Conservation (phyloP, 2,329 filamentous ascomycete genomes). For the Aspergillus ibericus region DNA sequence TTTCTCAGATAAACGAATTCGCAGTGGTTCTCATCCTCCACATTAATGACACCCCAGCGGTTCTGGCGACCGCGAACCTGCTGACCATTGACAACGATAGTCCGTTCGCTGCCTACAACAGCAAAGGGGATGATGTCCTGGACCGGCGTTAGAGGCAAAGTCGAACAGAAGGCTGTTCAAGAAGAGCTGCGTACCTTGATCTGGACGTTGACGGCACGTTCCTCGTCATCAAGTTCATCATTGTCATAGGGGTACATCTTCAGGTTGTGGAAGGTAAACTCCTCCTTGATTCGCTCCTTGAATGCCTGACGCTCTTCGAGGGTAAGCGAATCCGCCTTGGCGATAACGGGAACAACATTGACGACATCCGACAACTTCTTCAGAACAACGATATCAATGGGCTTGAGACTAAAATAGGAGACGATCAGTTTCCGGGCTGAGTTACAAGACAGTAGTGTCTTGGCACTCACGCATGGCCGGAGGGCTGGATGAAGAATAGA, state of each 20-base stretch:
- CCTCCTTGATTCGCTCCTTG: conserved; percentile 99
- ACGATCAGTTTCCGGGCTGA: conserved; percentile 10
- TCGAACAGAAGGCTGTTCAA: conserved; percentile 33
- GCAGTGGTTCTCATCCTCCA: conserved; percentile 99
- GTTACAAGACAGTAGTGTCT: not conserved
- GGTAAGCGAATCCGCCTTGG: conserved; percentile 95
- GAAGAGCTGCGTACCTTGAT: conserved; percentile 75
- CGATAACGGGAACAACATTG: conserved; percentile 98
- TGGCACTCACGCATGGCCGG: conserved; percentile 72
- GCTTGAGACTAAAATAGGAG: conserved; percentile 66
- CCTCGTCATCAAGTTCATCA: conserved; percentile 96
- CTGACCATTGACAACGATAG: conserved; percentile 95
- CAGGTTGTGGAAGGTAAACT: conserved; percentile 99
- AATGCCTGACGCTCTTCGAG: conserved; percentile 93
- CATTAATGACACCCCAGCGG: conserved; percentile 99
- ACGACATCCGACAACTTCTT: conserved; percentile 99
- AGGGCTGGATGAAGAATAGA: conserved; percentile 99
- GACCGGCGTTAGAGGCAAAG: conserved; percentile 19
- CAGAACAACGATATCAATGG: conserved; percentile 97
- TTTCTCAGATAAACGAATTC: conserved; percentile 98
- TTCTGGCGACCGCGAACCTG: conserved; percentile 97
- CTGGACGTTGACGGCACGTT: conserved; percentile 86
- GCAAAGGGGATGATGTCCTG: conserved; percentile 94
- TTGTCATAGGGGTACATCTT: conserved; percentile 99
- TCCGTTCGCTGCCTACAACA: conserved; percentile 96